Base-by-base conservation (phyloP, 1,284 basidiomycete genomes). In the Ustilago lituana region DNA sequence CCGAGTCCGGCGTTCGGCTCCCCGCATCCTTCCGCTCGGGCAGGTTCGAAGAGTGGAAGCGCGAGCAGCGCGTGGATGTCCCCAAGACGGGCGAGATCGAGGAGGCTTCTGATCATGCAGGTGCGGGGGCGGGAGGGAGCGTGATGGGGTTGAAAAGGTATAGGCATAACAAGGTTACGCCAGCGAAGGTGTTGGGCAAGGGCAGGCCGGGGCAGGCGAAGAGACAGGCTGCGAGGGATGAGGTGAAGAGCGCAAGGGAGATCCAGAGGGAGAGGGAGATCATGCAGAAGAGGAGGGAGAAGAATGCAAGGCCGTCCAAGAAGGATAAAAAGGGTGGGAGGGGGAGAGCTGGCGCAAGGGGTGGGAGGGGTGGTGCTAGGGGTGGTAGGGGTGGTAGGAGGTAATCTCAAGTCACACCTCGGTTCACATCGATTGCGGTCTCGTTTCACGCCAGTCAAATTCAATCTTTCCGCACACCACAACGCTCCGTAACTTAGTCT, bases 1-100 rank as follows among this genome's bases (percentile, higher is more conserved):
- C 93, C 2, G 96, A 99, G 83, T 93, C 90, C 68, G 96, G 96
- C 1, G 88, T 89, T 14, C 88, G 91, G 44, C 85, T 99, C n/a
- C 96, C 96, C 1, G 94, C 94, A 0, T 89, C 89, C 7, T 99
- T 94, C 84, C 90, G 92, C 55, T 92, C 90, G 66, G 96, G 96
- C 4, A 88, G 92, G 4, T 99, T 92, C 82, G 92, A 96, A 51
- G 93, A 95, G 79, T 99, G 96, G 96, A 92, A 91, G 83, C 86
- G 87, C 64, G 91, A 91, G 83, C 88, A 86, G 54, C 88, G 87
- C 29, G 83, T 88, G 8, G 86, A 85, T 65, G 82, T 97, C 39
- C 94, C 93, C 1, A 88, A 87, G 61, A 87, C 92, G 10, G 94
- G 94, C 14, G 93, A 97, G 80, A 85, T 84, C 3, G 92, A 94